Conservation (phyloP, 176 grass and related monocot species). For the Triticum urartu region DNA sequence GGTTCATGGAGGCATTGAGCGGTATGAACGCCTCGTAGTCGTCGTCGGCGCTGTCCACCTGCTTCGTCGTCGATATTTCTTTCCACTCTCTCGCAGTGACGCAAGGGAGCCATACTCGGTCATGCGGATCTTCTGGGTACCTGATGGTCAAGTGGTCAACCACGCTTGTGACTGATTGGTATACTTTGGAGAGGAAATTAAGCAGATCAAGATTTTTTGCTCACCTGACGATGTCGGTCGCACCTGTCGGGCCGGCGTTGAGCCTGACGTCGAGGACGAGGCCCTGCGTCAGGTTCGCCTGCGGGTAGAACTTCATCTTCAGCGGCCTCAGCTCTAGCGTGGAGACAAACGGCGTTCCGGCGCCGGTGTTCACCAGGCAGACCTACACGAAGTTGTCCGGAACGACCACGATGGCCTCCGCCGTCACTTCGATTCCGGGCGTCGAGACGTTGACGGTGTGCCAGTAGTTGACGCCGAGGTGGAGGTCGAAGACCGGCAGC, state of each 20-base stretch:
- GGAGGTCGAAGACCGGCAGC: conserved; percentile 40
- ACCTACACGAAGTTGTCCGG: conserved; percentile 34
- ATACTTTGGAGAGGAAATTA: too few relatives aligned
- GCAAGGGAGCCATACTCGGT: conserved; percentile 20
- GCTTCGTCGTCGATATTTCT: conserved; percentile 28
- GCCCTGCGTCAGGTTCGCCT: neutral
- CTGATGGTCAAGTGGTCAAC: conserved; percentile 25
- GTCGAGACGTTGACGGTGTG: conserved; percentile 28
- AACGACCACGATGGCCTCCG: conserved; percentile 33
- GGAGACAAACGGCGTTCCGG: conserved; percentile 67
- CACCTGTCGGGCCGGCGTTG: neutral
- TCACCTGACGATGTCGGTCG: neutral
- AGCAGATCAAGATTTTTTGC: neutral
- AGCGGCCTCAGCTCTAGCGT: conserved; percentile 52
- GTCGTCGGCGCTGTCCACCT: neutral
- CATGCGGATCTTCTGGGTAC: conserved; percentile 43
- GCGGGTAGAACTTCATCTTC: conserved; percentile 21
- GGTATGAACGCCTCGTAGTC: conserved; percentile 24
- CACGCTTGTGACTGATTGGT: neutral
- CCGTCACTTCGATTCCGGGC: accelerated
- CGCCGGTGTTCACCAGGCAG: conserved; percentile 50
- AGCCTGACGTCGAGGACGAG: neutral
- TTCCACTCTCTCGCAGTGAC: neutral
- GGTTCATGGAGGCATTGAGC: conserved; percentile 25
- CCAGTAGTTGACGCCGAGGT: conserved; percentile 59